Evolutionary conservation across 495 filamentous ascomycete species (phyloP), one percentile per base, ranked within the genome.

Genomic region (Durotheca rogersii): DNA sequence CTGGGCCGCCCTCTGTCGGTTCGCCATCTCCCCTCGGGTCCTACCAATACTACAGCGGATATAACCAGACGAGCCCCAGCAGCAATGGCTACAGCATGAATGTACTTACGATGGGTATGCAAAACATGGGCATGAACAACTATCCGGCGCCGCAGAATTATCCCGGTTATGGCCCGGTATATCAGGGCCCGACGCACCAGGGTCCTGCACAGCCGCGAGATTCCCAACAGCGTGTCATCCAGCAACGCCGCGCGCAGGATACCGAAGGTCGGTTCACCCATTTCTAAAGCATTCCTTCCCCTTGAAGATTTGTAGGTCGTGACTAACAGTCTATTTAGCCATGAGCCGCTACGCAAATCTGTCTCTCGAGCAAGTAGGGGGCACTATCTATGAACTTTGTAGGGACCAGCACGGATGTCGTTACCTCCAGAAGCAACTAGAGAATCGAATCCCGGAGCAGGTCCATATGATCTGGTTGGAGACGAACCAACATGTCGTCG

Each of bases 341-440:
- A 78, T 79, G 64, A 78, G 79, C 56, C 88, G 89, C 17, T 96
- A 86, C 67, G 77, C 81, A 29, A 89, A 89, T 60, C 71, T 87
- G 53, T 78, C 83, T 11, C 72, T 98, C n/a, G 86, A 95, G 60
- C 75, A 84, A 37, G 81, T 91, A 51, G 73, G 77, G 31, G 88
- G 89, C 27, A 83, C 89, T 57, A 86, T 98, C 56, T 91, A 95
- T 67, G 72, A 73, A 9, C 76, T 95, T 15, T 97, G 91, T 76
- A 96, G 95, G 69, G 93, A 98, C 62, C 93, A 98, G 69, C 89
- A 97, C 68, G 93, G 93, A 18, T 98, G 93, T 60, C 84, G 93
- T 47, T 96, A 88, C 68, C 69, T 98, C 30, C 93, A 98, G 74
- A 90, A 94, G 75, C 93, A 96, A 70, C 73, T 98, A n/a, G 93